phyloP scores from a whole-genome alignment of 306 rosid species.

The Inga laurina region DNA sequence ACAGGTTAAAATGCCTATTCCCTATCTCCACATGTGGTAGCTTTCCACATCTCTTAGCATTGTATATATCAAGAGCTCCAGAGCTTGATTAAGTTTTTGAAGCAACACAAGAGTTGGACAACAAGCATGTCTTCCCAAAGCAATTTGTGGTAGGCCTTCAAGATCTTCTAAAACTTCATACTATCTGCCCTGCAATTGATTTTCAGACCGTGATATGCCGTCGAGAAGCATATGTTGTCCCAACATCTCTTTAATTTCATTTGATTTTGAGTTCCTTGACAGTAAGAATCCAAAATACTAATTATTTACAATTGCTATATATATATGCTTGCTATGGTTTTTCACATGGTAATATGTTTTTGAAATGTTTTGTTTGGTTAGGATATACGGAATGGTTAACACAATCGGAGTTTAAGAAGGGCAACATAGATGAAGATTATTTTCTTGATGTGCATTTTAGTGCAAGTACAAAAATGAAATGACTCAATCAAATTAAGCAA shows the following conservation, averaged over 20 bases:
- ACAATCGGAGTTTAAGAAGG: too few species aligned
- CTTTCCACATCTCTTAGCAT: background rate
- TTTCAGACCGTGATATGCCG: background rate
- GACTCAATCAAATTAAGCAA: too few species aligned
- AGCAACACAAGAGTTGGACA: background rate
- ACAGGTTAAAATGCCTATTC: background rate
- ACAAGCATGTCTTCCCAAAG: background rate
- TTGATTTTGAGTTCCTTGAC: background rate
- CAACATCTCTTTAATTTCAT: background rate
- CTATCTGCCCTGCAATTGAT: background rate
- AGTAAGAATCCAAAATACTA: too few species aligned
- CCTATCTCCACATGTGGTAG: background rate
- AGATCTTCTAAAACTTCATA: background rate
- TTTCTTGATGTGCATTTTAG: too few species aligned
- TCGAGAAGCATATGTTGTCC: constrained; percentile 9
- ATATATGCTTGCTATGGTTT: too few species aligned
- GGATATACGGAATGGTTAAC: too few species aligned
- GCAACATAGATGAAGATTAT: too few species aligned
- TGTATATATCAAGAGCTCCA: background rate
- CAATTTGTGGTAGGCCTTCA: background rate
- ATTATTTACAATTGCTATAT: too few species aligned
- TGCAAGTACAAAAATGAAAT: too few species aligned
- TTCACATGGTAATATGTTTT: too few species aligned
- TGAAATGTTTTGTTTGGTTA: too few species aligned
- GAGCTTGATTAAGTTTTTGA: background rate